Percentiles rank a stretch among this genome's conserved stretches.
phyloP scores from a whole-genome alignment of 345 rosid genomes.

The Murraya paniculata region DNA sequence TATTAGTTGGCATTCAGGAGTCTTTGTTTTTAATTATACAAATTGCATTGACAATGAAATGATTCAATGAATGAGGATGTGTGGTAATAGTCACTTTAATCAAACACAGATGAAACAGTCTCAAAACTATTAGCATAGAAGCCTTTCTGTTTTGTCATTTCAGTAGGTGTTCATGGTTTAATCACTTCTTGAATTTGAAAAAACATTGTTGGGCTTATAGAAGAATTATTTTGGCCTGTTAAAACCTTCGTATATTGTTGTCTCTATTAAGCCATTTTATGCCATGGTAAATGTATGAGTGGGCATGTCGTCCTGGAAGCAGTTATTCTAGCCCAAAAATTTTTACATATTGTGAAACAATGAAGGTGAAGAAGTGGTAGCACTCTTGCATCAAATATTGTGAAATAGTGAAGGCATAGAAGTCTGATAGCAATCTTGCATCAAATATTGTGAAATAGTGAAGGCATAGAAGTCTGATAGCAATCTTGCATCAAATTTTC shows the following conservation, averaged over 20 bases:
- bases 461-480: not conserved
- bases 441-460: not conserved
- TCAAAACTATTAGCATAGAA: not conserved
- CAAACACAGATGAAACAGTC: not conserved
- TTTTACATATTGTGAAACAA: not conserved
- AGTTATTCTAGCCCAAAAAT: not conserved
- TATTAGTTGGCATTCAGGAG: not conserved
- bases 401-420: not conserved
- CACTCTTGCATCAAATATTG: not conserved
- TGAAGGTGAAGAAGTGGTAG: not conserved
- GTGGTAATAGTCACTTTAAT: not conserved
- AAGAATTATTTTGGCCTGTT: not conserved
- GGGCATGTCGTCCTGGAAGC: not conserved
- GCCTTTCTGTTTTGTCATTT: not conserved
- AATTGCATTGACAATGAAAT: not conserved
- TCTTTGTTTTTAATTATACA: not conserved
- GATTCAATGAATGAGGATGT: not conserved
- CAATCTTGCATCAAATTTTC: not conserved
- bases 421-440: not conserved
- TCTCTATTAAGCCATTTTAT: not conserved
- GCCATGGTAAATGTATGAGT: not conserved
- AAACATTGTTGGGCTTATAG: not conserved
- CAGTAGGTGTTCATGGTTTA: not conserved
- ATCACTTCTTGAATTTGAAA: not conserved
- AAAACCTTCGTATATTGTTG: not conserved